Evolutionary conservation across 2,329 filamentous ascomycete species (phyloP), one percentile per base, ranked within the genome.

Genomic region (Fusarium domesticum): DNA sequence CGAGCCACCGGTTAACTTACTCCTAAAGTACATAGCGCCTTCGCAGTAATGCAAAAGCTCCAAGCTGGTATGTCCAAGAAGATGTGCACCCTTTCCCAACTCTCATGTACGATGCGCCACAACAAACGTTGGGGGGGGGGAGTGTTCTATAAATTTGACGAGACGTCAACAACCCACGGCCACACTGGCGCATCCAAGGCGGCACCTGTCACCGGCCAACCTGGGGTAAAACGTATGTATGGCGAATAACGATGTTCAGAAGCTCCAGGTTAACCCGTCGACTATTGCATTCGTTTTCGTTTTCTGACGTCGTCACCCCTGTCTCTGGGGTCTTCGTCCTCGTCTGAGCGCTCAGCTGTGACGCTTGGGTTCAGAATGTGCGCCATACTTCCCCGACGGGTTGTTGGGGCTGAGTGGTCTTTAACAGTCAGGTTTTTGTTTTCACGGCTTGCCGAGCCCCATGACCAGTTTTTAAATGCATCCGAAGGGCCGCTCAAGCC

Each of bases 331-430:
- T 78, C 76, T 35, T 77, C 76, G 43, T 80, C 78, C 44, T 81
- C 78, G 19, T 79, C 75, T 6, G 76, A 74, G 30, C 75, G 68
- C 61, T 80, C 78, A 6, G 70, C 70, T 16, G 74, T 79, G 40
- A 79, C 76, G 18, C 77, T 77, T 1, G 78, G 78, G 56, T 82
- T 82, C n/a, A 82, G 66, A 15, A 82, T 82, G 48, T 82, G 78
- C 1, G 78, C 78, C 77, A 82, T 81, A 63, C 78, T 82, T 18
- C 78, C 77, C 38, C 78, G 66, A 35, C 78, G 66, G 0, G 78
- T 82, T 1, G 77, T 74, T 2, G 78, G 78, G 1, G 70, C 76
- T 2, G 78, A 82, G 46, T 74, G 73, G 52, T 82, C 78, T 48
- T 72, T 76, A 35, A 80, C 59, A 4, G 69, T 63, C 7, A 80